Evolutionary conservation across 2,329 filamentous ascomycete genomes (phyloP).

Genomic region (Sporothrix protearum): DNA sequence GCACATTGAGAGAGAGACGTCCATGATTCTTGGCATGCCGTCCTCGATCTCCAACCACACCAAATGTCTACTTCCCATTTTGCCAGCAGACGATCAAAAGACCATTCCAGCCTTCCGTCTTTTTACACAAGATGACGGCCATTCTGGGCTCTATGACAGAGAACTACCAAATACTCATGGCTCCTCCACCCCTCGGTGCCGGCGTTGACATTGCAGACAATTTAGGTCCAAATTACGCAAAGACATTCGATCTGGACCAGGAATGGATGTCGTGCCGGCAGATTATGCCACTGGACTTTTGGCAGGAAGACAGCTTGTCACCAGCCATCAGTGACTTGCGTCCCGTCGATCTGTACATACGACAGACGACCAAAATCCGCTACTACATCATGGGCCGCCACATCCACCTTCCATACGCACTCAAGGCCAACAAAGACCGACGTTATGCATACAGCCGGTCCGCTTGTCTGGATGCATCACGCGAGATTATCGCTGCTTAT

Average conservation of each 20-base stretch:
- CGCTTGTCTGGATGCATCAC: constrained; percentile 10
- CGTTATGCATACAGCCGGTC: background rate
- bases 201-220: background rate
- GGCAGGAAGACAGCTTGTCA: background rate
- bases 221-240: constrained; percentile 32
- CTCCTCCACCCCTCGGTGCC: background rate
- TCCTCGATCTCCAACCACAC: constrained; percentile 37
- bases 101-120: background rate
- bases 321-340: background rate
- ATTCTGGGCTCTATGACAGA: constrained; percentile 9
- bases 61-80: background rate
- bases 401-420: constrained; percentile 24
- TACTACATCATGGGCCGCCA: constrained; percentile 17
- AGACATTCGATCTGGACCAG: constrained; percentile 41
- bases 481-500: background rate
- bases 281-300: constrained; percentile 21
- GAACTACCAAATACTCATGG: constrained; percentile 14
- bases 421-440: background rate
- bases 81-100: background rate
- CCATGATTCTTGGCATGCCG: constrained; percentile 53
- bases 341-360: constrained; percentile 4
- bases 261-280: constrained; percentile 34
- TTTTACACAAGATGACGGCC: constrained; percentile 29
- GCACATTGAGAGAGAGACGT: constrained; percentile 48
- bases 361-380: constrained; percentile 19